phyloP scores from a whole-genome alignment of 1,284 basidiomycete species.

The Austroboletus niveus region DNA sequence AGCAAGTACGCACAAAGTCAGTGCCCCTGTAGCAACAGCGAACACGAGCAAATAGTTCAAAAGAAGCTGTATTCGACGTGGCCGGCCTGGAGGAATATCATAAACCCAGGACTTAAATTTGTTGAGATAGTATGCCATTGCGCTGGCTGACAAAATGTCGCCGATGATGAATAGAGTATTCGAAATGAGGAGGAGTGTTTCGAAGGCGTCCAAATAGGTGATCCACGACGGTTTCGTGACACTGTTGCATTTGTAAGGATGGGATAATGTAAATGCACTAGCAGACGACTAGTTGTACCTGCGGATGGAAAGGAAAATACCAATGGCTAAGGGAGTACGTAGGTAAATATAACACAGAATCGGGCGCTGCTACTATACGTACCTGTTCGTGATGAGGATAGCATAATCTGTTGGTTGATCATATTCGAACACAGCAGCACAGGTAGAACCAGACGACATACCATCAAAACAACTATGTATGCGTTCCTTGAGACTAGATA shows the following conservation, averaged over 20 bases:
- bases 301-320: conserved; percentile 12
- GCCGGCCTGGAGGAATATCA: background rate
- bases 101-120: conserved; percentile 10
- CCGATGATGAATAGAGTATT: conserved; percentile 26
- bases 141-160: conserved; percentile 21
- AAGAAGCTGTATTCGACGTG: conserved; percentile 20
- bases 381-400: conserved; percentile 27
- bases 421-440: background rate
- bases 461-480: conserved; percentile 28
- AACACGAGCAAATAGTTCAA: conserved; percentile 27
- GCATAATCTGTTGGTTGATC: conserved; percentile 5
- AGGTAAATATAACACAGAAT: background rate
- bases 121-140: conserved; percentile 26
- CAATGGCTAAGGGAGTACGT: conserved; percentile 12
- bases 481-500: conserved; percentile 16
- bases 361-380: background rate
- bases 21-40: conserved; percentile 24
- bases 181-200: conserved; percentile 17
- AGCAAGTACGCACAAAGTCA: conserved; percentile 22
- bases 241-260: conserved; percentile 4
- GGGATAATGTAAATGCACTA: background rate
- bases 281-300: conserved; percentile 15
- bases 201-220: conserved; percentile 7
- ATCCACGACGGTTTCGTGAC: conserved; percentile 12
- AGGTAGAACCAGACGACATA: background rate